A percentile compares a stretch with the other conserved stretches of the same genome.
Conservation (phyloP, 2,329 filamentous ascomycete species). For the Cladosporium cucumerinum region DNA sequence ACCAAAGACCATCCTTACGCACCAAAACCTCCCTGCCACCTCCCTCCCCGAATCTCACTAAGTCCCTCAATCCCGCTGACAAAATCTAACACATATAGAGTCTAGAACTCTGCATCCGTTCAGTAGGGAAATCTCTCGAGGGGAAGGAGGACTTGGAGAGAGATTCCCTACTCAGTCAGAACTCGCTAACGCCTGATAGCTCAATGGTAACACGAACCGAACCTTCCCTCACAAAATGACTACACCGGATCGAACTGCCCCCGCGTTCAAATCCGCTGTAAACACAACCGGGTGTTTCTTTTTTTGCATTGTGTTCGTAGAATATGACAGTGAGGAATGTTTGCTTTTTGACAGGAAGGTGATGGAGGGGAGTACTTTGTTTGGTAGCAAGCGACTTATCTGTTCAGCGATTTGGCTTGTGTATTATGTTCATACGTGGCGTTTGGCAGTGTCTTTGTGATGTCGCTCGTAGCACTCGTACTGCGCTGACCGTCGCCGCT, state of each 20-base stretch:
- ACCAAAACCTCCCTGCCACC: not conserved
- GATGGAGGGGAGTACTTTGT: not conserved
- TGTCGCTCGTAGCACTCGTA: not conserved
- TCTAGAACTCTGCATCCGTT: not conserved
- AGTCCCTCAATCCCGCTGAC: not conserved
- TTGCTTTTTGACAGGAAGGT: not conserved
- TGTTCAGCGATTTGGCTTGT: not conserved
- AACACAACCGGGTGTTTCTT: not conserved
- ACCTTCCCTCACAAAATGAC: not conserved
- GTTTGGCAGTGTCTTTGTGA: not conserved
- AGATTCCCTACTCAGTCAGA: not conserved
- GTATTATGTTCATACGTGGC: not conserved
- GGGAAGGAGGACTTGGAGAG: not conserved
- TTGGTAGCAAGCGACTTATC: not conserved
- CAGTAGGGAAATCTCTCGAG: not conserved
- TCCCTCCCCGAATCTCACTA: not conserved
- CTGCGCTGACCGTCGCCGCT: not conserved
- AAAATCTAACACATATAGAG: not conserved
- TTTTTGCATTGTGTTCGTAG: not conserved
- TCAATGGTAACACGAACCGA: not conserved
- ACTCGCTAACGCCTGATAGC: not conserved
- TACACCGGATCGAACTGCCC: not conserved
- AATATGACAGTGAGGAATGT: not conserved
- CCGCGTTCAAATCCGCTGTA: not conserved
- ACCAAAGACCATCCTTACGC: not conserved